Evolutionary conservation across 495 filamentous ascomycete species (phyloP).

Genomic region (Margaritispora aquatica): DNA sequence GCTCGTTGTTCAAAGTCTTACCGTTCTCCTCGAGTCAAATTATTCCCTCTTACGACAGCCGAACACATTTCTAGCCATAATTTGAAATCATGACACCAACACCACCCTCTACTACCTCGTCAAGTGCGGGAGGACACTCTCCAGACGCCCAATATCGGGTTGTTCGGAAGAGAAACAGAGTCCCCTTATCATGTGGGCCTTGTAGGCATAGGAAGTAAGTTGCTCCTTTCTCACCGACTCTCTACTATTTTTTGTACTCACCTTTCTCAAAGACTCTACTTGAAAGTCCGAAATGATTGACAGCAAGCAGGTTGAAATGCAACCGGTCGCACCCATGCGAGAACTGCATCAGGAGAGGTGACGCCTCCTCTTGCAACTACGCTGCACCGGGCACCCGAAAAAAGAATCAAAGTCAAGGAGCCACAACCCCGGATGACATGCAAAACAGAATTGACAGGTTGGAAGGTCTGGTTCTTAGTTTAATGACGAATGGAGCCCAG

Average conservation of each 20-base stretch:
- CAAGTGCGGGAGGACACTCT: constrained; percentile 66
- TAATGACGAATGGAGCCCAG: constrained; percentile 88
- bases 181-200: constrained; percentile 90
- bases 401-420: constrained; percentile 62
- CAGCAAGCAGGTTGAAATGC: constrained; percentile 69
- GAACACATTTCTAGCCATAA: constrained; percentile 1
- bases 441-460: constrained; percentile 96
- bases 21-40: neutral
- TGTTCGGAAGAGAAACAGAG: constrained; percentile 88
- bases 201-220: constrained; percentile 92
- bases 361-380: constrained; percentile 82
- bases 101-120: constrained; percentile 80
- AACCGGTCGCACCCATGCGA: constrained; percentile 89
- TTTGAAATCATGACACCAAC: constrained; percentile 68
- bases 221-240: constrained; percentile 15
- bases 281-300: constrained; percentile 17
- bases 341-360: constrained; percentile 87
- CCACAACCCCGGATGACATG: constrained; percentile 84
- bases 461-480: constrained; percentile 86
- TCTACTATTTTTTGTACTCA: constrained; percentile 4
- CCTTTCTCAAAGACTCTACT: neutral
- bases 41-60: neutral
- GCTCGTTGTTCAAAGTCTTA: neutral
- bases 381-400: constrained; percentile 71
- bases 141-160: constrained; percentile 84